These are phyloP conservation scores for Lactifluus subvellereus DNA, from an alignment of 768 basidiomycete genomes.

Conservation along the genomic window DNA sequence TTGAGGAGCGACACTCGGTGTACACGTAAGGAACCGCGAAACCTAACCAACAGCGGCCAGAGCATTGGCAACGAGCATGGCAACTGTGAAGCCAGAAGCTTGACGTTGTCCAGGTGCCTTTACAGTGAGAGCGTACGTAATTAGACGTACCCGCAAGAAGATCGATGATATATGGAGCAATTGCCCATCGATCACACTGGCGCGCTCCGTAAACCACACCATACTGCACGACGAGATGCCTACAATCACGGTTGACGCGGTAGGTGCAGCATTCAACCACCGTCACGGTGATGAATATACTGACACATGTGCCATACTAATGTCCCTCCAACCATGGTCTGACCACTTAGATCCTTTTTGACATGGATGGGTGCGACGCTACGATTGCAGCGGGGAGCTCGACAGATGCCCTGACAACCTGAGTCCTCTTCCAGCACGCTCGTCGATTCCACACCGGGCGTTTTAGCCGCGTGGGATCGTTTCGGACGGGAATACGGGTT, in stretches of 20 bases:
- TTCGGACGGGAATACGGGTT: constrained; percentile 57
- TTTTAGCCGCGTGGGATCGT: constrained; percentile 68
- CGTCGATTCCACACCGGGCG: constrained; percentile 80
- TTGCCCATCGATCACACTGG: neutral
- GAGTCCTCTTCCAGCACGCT: constrained; percentile 45
- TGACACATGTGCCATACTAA: neutral
- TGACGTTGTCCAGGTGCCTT: no score
- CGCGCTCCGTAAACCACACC: no score
- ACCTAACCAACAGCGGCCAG: no score
- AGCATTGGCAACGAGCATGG: no score
- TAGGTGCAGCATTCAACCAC: constrained; percentile 29
- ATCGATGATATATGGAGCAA: no score
- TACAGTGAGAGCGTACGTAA: no score
- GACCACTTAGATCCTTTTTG: constrained; percentile 52
- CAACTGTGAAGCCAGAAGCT: no score
- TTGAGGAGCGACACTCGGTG: no score
- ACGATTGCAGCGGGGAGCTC: neutral
- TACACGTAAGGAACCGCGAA: no score
- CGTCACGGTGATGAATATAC: neutral
- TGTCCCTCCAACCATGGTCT: neutral
- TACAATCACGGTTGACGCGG: constrained; percentile 46
- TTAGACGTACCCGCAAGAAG: no score
- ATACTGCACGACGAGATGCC: constrained; percentile 28
- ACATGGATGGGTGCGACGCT: constrained; percentile 56
- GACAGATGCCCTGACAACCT: constrained; percentile 3